Evolutionary conservation across 495 filamentous ascomycete species (phyloP).

Genomic region (Cercophora newfieldiana): DNA sequence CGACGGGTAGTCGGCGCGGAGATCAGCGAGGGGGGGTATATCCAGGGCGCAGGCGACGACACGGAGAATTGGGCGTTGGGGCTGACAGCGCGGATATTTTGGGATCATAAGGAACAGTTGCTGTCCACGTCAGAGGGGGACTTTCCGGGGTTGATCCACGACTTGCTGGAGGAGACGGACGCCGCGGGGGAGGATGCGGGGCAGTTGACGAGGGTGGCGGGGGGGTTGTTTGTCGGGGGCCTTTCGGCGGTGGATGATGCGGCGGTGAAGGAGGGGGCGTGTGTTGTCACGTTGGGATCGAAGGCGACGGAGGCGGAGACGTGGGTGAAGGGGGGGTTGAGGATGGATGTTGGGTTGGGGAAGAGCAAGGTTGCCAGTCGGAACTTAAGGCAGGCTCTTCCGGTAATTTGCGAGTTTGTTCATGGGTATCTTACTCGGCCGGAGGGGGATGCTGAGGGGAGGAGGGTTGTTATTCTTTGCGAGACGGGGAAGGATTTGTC

Average conservation of each 20-base stretch:
- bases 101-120: slow-evolving; percentile 61
- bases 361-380: slow-evolving; percentile 72
- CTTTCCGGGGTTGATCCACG: slow-evolving; percentile 61
- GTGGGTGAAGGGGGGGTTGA: slow-evolving; percentile 37
- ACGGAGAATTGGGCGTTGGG: slow-evolving; percentile 85
- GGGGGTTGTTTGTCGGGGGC: slow-evolving; percentile 33
- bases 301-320: slow-evolving; percentile 33
- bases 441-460: background rate
- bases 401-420: slow-evolving; percentile 53
- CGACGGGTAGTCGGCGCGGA: slow-evolving; percentile 64
- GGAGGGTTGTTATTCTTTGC: slow-evolving; percentile 39
- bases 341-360: slow-evolving; percentile 64
- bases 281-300: slow-evolving; percentile 35
- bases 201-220: slow-evolving; percentile 39
- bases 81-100: slow-evolving; percentile 75
- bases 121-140: slow-evolving; percentile 62
- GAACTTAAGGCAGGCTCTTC: slow-evolving; percentile 67
- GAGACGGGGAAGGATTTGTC: slow-evolving; percentile 46
- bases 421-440: slow-evolving; percentile 25
- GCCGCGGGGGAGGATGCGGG: slow-evolving; percentile 21
- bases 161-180: slow-evolving; percentile 43
- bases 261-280: slow-evolving; percentile 17
- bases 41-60: slow-evolving; percentile 94
- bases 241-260: slow-evolving; percentile 27
- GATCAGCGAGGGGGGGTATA: slow-evolving; percentile 71